A percentile compares a stretch with the other conserved stretches of the same genome.
These are phyloP conservation scores for Tulasnella sp. DNA, from an alignment of 768 basidiomycete genomes.

Conservation along the genomic window DNA sequence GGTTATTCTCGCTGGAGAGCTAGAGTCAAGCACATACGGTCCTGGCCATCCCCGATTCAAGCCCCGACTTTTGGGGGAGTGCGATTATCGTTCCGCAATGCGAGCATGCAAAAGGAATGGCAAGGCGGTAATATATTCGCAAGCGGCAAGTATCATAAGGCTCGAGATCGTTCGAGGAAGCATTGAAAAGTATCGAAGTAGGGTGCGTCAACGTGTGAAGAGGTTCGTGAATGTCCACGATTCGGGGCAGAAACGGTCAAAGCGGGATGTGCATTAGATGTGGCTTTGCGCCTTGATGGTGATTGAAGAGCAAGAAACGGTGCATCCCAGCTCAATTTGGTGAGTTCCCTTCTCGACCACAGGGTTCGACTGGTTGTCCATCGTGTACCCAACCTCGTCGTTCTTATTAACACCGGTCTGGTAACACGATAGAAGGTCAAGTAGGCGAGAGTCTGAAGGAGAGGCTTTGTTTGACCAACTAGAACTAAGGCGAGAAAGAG, in stretches of 20 bases:
- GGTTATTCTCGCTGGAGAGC: not conserved
- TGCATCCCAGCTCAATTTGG: not conserved
- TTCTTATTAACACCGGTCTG: not conserved
- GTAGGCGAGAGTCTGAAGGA: not conserved
- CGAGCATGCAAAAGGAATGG: not conserved
- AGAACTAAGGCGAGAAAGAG: not conserved
- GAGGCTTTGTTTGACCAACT: not conserved
- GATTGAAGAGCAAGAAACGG: not conserved
- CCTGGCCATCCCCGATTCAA: not conserved
- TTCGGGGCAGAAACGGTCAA: not conserved
- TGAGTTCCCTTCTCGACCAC: not conserved
- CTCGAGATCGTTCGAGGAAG: not conserved
- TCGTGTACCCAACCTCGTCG: not conserved
- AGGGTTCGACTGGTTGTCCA: not conserved
- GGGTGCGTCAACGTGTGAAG: not conserved
- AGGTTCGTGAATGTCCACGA: not conserved
- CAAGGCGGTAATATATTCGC: not conserved
- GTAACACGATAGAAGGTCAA: not conserved
- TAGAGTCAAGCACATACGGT: not conserved
- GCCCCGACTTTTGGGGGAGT: constrained; percentile 7
- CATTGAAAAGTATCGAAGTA: not conserved
- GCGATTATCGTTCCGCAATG: too few relatives aligned
- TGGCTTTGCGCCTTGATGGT: not conserved
- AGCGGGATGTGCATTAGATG: not conserved
- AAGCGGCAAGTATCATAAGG: too few relatives aligned